Evolutionary conservation across 805 yeast genomes (phyloP).

Genomic region (Candida railenensis): DNA sequence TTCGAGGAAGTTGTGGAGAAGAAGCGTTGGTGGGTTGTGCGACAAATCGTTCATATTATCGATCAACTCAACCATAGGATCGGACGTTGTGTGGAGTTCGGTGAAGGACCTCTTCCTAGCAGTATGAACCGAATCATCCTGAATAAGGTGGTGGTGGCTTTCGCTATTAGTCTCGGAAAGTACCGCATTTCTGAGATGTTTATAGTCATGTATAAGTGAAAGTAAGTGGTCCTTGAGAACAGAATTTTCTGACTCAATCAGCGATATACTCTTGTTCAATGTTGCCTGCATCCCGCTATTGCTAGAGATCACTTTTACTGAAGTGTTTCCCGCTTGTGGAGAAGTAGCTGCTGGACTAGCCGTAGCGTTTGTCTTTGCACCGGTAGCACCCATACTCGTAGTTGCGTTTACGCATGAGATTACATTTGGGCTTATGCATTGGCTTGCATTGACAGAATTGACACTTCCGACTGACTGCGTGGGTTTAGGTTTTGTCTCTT

Average conservation of each 20-base stretch:
- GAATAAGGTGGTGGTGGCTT: neutral
- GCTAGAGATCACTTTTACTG: neutral
- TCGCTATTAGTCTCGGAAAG: conserved; percentile 11
- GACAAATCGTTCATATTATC: conserved; percentile 27
- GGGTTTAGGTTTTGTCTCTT: neutral
- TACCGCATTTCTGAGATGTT: conserved; percentile 31
- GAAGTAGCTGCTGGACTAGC: neutral
- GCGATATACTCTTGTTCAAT: conserved; percentile 8
- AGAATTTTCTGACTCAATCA: conserved; percentile 32
- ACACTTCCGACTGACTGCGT: neutral
- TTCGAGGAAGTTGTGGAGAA: neutral
- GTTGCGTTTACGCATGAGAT: neutral
- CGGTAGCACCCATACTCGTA: neutral
- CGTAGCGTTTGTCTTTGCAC: neutral
- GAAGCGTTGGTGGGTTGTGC: conserved; percentile 13
- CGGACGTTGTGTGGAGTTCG: conserved; percentile 16
- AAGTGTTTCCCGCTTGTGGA: neutral
- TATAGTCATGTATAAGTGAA: conserved; percentile 40
- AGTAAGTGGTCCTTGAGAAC: conserved; percentile 34
- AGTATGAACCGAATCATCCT: neutral
- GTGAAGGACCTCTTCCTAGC: conserved; percentile 18
- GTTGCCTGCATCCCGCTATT: neutral
- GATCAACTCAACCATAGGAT: conserved; percentile 26
- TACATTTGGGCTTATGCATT: neutral
- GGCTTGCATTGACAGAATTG: neutral